Evolutionary conservation across 441 rosid genomes (phyloP).

Genomic region (Jatropha multifida): DNA sequence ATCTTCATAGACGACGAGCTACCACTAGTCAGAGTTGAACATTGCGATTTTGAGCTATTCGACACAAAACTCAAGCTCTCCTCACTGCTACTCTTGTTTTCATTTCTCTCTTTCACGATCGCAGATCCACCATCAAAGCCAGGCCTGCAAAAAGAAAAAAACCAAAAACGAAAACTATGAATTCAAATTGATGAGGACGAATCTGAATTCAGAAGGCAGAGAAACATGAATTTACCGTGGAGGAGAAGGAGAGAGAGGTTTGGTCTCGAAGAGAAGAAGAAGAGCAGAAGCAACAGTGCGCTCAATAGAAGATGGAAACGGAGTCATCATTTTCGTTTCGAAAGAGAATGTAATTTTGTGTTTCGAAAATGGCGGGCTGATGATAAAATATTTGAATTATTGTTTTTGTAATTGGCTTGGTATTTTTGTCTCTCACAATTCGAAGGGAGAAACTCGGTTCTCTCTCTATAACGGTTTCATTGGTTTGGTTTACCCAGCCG

Average conservation of each 20-base stretch:
- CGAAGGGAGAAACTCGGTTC: neutral
- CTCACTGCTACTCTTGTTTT: constrained; percentile 29
- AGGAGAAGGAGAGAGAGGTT: constrained; percentile 24
- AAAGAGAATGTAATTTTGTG: constrained; percentile 1
- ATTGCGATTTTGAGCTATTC: constrained; percentile 41
- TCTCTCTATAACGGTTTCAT: constrained; percentile 3
- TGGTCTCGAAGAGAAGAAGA: constrained; percentile 59
- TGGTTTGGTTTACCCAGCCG: neutral
- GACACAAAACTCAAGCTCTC: constrained; percentile 38
- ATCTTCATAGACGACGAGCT: constrained; percentile 34
- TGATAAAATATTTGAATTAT: constrained; percentile 10
- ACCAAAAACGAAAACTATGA: neutral
- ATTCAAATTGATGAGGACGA: neutral
- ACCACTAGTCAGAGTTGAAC: constrained; percentile 43
- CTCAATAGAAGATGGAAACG: constrained; percentile 69
- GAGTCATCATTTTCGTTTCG: constrained; percentile 17
- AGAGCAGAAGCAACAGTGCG: constrained; percentile 79
- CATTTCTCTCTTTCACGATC: constrained; percentile 22
- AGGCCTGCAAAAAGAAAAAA: constrained; percentile 22
- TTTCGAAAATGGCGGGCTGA: constrained; percentile 55
- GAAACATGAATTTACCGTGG: constrained; percentile 30
- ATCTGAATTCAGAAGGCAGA: neutral
- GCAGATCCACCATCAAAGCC: constrained; percentile 23
- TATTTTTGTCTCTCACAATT: neutral
- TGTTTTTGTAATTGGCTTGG: neutral